phyloP scores from a whole-genome alignment of 2,329 filamentous ascomycete genomes.

The Monosporascus cannonballus region DNA sequence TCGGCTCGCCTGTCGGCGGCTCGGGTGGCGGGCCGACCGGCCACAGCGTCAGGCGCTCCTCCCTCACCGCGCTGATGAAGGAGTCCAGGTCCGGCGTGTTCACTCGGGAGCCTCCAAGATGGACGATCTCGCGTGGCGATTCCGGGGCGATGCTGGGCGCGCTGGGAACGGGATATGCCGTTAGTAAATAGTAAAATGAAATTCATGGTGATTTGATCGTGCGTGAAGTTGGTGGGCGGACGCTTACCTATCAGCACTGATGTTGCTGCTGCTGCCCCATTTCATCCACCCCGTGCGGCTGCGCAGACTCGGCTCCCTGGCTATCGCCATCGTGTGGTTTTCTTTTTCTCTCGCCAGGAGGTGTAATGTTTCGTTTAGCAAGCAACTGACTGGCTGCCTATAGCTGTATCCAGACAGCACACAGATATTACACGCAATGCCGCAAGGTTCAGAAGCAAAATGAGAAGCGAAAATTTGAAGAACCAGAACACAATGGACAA shows the following conservation, averaged over 20 bases:
- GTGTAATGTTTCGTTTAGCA: too few relatives aligned
- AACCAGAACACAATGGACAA: too few relatives aligned
- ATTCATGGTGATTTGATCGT: constrained; percentile 1
- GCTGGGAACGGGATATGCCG: background rate
- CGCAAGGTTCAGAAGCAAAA: too few relatives aligned
- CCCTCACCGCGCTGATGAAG: background rate
- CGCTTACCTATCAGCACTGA: background rate
- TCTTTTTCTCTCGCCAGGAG: background rate
- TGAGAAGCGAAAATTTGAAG: too few relatives aligned
- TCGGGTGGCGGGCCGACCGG: background rate
- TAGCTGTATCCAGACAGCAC: too few relatives aligned
- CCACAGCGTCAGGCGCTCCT: constrained; percentile 1
- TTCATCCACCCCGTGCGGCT: constrained; percentile 13
- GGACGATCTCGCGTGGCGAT: constrained; percentile 13
- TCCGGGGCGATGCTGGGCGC: constrained; percentile 1
- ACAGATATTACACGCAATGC: too few relatives aligned
- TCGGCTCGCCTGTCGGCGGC: too few relatives aligned
- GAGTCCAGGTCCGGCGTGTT: constrained; percentile 5
- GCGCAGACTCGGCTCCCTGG: constrained; percentile 14
- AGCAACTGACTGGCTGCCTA: too few relatives aligned
- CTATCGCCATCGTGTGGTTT: constrained; percentile 7
- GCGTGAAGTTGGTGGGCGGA: too few relatives aligned
- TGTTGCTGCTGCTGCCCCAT: constrained; percentile 14
- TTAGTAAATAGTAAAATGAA: constrained; percentile 6
- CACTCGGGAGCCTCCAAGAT: constrained; percentile 16